Conservation (phyloP, 2,329 filamentous ascomycete genomes). For the Periconia sp. region DNA sequence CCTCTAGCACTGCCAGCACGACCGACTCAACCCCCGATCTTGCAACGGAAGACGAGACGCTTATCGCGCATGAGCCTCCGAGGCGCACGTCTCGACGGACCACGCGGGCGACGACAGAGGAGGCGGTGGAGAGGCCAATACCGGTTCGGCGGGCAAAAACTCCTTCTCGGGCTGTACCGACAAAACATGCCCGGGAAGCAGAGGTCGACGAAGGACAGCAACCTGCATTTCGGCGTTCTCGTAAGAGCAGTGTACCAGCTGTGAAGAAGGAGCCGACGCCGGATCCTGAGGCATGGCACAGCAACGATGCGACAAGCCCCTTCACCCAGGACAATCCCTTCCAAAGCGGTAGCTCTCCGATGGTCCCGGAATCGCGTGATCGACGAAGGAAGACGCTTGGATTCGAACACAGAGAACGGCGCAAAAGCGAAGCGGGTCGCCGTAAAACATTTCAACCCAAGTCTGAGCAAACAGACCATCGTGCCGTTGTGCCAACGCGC, state of each 20-base stretch:
- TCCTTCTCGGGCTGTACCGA: constrained; percentile 42
- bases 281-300: constrained; percentile 53
- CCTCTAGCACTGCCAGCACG: constrained; percentile 66
- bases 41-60: constrained; percentile 42
- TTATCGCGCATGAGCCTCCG: constrained; percentile 48
- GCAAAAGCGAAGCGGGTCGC: constrained; percentile 46
- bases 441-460: constrained; percentile 47
- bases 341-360: constrained; percentile 78
- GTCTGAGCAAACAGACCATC: constrained; percentile 53
- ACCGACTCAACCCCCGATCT: constrained; percentile 57
- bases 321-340: constrained; percentile 94
- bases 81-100: constrained; percentile 35
- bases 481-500: constrained; percentile 56
- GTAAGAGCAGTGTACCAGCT: constrained; percentile 15
- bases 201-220: constrained; percentile 40
- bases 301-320: constrained; percentile 58
- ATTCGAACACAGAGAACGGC: constrained; percentile 43
- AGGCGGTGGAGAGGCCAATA: constrained; percentile 16
- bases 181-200: constrained; percentile 46
- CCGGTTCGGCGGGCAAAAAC: constrained; percentile 31
- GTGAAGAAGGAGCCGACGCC: constrained; percentile 47
- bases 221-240: constrained; percentile 40
- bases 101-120: constrained; percentile 48
- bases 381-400: constrained; percentile 57
- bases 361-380: constrained; percentile 40